A percentile compares a stretch with the other conserved stretches of the same genome.
These are phyloP conservation scores for Meyerozyma elateridarum DNA, from an alignment of 1,139 yeast species.

Conservation along the genomic window DNA sequence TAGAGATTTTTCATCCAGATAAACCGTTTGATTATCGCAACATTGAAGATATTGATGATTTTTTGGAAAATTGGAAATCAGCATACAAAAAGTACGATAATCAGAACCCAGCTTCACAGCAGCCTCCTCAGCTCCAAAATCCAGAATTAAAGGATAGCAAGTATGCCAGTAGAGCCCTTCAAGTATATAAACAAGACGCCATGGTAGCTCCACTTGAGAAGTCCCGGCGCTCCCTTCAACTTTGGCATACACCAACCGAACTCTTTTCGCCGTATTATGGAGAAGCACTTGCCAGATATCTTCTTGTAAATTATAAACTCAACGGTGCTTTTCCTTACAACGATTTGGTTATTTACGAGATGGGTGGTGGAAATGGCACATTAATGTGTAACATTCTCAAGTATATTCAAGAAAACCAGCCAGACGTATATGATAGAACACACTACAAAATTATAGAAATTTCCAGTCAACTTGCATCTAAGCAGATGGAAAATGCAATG, in stretches of 20 bases:
- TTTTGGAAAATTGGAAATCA: conserved; percentile 61
- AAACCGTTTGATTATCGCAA: conserved; percentile 57
- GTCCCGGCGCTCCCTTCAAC: conserved; percentile 48
- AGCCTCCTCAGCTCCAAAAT: conserved; percentile 5
- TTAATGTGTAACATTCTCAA: conserved; percentile 75
- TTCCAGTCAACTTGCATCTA: conserved; percentile 60
- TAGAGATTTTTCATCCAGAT: conserved; percentile 66
- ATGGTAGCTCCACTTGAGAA: conserved; percentile 13
- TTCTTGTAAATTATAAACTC: conserved; percentile 63
- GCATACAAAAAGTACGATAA: conserved; percentile 59
- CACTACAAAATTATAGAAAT: conserved; percentile 76
- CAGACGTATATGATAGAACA: conserved; percentile 66
- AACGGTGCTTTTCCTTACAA: conserved; percentile 57
- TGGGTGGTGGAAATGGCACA: conserved; percentile 92
- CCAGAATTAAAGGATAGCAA: conserved; percentile 10
- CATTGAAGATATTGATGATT: conserved; percentile 63
- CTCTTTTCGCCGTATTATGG: conserved; percentile 81
- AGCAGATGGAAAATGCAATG: conserved; percentile 46
- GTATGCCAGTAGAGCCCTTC: conserved; percentile 32
- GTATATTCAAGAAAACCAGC: conserved; percentile 57
- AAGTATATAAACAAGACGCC: conserved; percentile 26
- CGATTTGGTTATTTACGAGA: conserved; percentile 72
- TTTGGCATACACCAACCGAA: conserved; percentile 92
- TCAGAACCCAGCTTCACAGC: conserved; percentile 9
- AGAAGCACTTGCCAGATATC: conserved; percentile 73